Base-by-base conservation (phyloP, 1,139 yeast genomes). In the Protomyces inouyei region DNA sequence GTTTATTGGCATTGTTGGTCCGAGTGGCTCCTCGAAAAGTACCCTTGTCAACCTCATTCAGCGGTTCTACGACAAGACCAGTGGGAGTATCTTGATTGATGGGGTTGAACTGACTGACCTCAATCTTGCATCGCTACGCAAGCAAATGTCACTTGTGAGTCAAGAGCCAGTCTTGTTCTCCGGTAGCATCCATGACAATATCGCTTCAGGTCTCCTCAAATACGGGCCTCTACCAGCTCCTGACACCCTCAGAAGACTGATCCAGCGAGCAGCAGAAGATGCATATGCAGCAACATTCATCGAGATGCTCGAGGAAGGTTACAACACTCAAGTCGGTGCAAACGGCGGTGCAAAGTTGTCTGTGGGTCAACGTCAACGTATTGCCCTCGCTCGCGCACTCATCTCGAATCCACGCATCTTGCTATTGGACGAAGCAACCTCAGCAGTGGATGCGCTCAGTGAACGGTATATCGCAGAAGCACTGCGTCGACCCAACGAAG, bases 1-100 rank as follows among this genome's bases (percentile, higher is more conserved):
- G 67, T 78, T 82, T 0, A 77, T 86, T 52, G 91, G 87, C 0
- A 73, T 89, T 3, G 82, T 85, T 12, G 96, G 96, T 1, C 83
- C 80, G 65, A 86, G 95, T 6, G 96, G 96, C 0, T 81, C 86
- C 23, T 96, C 96, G 0, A 88, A 88, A 73, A 85, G 93, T 0
- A 88, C 96, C 0, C 70, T 88, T 1, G 72, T 82, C 0, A 77
- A 80, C 1, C 70, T 88, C 9, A 68, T 88, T 0, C 75, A 83
- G 1, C 77, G 87, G 55, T 74, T 88, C 8, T 83, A 82, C 69
- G 74, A 73, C 3, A 74, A 77, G 8, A 71, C 75, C 1, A 68
- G 73, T 0, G 76, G 70, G 28, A 36, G 80, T 9, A 74, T 84
- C 0, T 72, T 67, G 61, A 70, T 72, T 45, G 83, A 70, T 70